Conservation (phyloP, 441 rosid genomes). For the Lagerstroemia fauriei region DNA sequence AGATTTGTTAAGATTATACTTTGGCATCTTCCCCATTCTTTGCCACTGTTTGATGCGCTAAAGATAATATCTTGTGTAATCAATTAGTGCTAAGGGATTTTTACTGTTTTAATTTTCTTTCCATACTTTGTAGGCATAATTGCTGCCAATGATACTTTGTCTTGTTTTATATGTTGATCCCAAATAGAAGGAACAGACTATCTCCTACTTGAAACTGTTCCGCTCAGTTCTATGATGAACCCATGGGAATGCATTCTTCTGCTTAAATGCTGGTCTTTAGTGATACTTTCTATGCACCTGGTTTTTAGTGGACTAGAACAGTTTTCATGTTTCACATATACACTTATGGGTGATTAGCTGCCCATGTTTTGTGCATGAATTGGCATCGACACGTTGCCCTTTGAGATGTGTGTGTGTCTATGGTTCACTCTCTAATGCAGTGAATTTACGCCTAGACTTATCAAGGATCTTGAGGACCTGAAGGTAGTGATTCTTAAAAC, state of each 20-base stretch:
- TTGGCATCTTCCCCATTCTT: not conserved
- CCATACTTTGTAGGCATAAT: not conserved
- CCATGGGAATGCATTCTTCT: not conserved
- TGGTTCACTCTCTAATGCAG: conserved; percentile 47
- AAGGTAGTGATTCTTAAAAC: conserved; percentile 50
- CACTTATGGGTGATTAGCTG: conserved; percentile 3
- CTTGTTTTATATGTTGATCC: not conserved
- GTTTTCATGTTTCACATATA: not conserved
- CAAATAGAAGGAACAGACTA: not conserved
- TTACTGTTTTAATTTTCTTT: not conserved
- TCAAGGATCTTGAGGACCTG: conserved; percentile 73
- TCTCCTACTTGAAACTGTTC: not conserved
- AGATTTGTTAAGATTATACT: not conserved
- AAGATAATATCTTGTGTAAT: not conserved
- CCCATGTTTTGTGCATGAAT: conserved; percentile 20
- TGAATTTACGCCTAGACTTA: conserved; percentile 87
- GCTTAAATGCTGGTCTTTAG: not conserved
- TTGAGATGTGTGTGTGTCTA: conserved; percentile 1
- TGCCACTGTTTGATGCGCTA: not conserved
- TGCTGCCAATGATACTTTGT: not conserved
- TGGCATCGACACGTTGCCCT: not conserved
- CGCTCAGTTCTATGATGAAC: not conserved
- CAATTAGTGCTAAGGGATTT: not conserved
- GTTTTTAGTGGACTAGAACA: not conserved
- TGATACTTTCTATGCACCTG: not conserved